Percentiles rank a stretch among this genome's conserved stretches.
Evolutionary conservation across 2,329 filamentous ascomycete genomes (phyloP).

Genomic region (Ceratocystis papillata): DNA sequence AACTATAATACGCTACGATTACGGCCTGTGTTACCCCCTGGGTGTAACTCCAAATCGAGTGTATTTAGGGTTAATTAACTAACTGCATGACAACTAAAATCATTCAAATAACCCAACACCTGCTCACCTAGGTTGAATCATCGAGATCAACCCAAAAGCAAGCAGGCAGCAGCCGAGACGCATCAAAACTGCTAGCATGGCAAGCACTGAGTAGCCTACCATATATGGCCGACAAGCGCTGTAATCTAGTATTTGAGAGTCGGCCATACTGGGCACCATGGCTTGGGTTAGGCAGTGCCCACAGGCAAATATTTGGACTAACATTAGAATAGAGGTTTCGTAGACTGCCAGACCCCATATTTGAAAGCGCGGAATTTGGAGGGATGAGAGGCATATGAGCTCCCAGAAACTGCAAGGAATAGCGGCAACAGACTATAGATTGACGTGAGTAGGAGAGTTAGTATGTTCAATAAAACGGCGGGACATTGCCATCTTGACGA

Average conservation of each 20-base stretch:
- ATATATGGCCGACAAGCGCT: not conserved
- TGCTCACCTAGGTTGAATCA: not conserved
- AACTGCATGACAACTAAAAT: not conserved
- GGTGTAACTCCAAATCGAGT: too few species aligned
- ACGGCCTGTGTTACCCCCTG: too few species aligned
- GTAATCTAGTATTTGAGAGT: not conserved
- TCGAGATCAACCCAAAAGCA: not conserved
- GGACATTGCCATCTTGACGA: not conserved
- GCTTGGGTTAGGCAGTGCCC: not conserved
- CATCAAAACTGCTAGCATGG: not conserved
- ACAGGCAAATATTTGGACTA: not conserved
- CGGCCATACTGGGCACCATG: not conserved
- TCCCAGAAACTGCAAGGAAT: constrained; percentile 10
- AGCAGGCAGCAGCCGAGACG: not conserved
- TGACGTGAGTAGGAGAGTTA: not conserved
- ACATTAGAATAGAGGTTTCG: not conserved
- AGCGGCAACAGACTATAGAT: not conserved
- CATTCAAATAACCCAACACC: not conserved
- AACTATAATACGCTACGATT: too few species aligned
- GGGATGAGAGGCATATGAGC: constrained; percentile 5
- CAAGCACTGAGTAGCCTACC: not conserved
- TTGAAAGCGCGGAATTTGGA: not conserved
- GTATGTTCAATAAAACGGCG: not conserved
- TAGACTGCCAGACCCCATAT: not conserved
- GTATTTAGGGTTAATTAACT: too few species aligned